Evolutionary conservation across 257 asterid species (phyloP).

Genomic region (Scutellaria galericulata): DNA sequence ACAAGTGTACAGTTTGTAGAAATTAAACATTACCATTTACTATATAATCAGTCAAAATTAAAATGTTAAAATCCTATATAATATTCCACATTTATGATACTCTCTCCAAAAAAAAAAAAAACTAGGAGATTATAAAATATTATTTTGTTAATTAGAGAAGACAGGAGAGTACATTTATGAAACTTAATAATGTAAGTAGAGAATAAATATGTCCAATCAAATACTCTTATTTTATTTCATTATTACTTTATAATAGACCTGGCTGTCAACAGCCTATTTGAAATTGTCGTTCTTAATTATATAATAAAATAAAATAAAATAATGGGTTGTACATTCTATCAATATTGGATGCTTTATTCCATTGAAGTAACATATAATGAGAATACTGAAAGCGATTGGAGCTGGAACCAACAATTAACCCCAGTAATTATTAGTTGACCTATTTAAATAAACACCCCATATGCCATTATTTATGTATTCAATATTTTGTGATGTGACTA

Average conservation of each 20-base stretch:
- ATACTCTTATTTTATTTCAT: neutral
- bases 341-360: conserved; percentile 15
- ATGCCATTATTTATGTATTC: neutral
- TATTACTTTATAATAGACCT: conserved; percentile 8
- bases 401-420: conserved; percentile 7
- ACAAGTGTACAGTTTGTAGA: neutral
- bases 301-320: neutral
- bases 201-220: conserved; percentile 19
- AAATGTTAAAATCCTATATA: conserved; percentile 8
- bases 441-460: neutral
- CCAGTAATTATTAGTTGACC: neutral
- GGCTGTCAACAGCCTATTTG: conserved; percentile 38
- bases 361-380: conserved; percentile 17
- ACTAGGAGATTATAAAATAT: too few relatives aligned
- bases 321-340: conserved; percentile 12
- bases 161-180: neutral
- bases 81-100: neutral
- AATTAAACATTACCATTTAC: neutral
- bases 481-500: too few relatives aligned
- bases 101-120: too few relatives aligned
- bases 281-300: conserved; percentile 39
- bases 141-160: too few relatives aligned
- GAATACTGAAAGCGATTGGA: conserved; percentile 14
- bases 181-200: conserved; percentile 1
- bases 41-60: conserved; percentile 14